Percentiles rank a stretch among this genome's conserved stretches.
phyloP scores from a whole-genome alignment of 1,284 basidiomycete genomes.

The Boletus semigastroideus region DNA sequence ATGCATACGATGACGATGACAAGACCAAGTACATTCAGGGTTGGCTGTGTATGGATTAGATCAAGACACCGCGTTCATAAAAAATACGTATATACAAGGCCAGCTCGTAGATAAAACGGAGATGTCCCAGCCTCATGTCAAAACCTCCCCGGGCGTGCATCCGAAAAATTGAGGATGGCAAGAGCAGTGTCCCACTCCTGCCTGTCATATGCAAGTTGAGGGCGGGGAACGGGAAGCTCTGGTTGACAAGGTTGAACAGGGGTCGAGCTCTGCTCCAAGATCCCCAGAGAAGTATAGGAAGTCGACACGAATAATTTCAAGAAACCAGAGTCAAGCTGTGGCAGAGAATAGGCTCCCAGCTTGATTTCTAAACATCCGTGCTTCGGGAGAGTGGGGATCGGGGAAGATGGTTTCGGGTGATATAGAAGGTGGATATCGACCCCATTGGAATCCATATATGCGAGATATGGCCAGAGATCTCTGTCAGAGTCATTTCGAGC shows the following conservation, averaged over 20 bases:
- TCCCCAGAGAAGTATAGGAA: constrained; percentile 40
- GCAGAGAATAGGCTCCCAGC: constrained; percentile 36
- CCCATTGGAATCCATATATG: constrained; percentile 47
- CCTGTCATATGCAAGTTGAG: constrained; percentile 9
- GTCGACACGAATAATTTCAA: constrained; percentile 49
- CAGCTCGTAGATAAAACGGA: constrained; percentile 6
- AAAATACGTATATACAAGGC: neutral
- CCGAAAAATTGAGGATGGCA: constrained; percentile 23
- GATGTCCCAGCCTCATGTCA: neutral
- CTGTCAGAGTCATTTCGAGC: constrained; percentile 41
- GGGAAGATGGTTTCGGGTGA: constrained; percentile 34
- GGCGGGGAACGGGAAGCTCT: constrained; percentile 9
- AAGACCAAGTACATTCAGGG: too few relatives aligned
- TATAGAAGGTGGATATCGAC: constrained; percentile 44
- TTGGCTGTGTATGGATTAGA: constrained; percentile 12
- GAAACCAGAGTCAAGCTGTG: constrained; percentile 40
- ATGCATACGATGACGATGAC: constrained; percentile 12
- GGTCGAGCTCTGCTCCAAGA: constrained; percentile 40
- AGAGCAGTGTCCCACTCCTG: constrained; percentile 36
- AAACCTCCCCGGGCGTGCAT: constrained; percentile 4
- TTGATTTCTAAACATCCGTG: constrained; percentile 38
- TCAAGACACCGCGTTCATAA: too few relatives aligned
- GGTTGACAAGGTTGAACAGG: constrained; percentile 18
- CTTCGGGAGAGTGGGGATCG: constrained; percentile 36
- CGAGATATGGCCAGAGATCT: constrained; percentile 48